These are phyloP conservation scores for Epichloe aotearoae DNA, from an alignment of 2,329 filamentous ascomycete genomes.

Conservation along the genomic window DNA sequence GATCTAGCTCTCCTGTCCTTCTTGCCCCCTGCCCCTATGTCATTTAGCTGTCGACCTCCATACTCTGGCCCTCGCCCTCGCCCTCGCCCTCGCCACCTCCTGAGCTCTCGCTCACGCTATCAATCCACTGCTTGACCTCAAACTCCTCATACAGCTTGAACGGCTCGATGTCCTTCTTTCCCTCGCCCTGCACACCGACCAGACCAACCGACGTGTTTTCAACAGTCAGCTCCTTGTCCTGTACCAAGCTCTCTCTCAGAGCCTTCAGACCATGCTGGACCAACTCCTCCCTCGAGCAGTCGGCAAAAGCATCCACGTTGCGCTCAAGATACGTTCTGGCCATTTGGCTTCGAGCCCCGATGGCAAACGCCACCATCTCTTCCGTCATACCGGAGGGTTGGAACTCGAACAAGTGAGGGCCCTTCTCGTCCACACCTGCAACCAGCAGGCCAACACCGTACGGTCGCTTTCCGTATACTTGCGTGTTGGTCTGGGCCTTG, in stretches of 20 bases:
- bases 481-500: slow-evolving; percentile 94
- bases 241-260: slow-evolving; percentile 86
- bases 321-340: slow-evolving; percentile 92
- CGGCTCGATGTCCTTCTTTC: slow-evolving; percentile 51
- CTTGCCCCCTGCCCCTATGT: background rate
- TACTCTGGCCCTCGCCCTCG: slow-evolving; percentile 12
- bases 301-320: slow-evolving; percentile 72
- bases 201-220: slow-evolving; percentile 93
- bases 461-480: slow-evolving; percentile 90
- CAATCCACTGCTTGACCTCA: slow-evolving; percentile 75
- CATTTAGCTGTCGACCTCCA: slow-evolving; percentile 24
- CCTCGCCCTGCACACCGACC: slow-evolving; percentile 45
- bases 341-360: slow-evolving; percentile 94
- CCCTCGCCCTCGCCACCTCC: slow-evolving; percentile 25
- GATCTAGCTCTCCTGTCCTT: slow-evolving; percentile 14
- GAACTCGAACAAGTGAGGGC: slow-evolving; percentile 96
- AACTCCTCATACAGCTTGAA: slow-evolving; percentile 89
- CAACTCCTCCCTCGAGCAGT: slow-evolving; percentile 67
- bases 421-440: slow-evolving; percentile 84
- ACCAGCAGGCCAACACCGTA: slow-evolving; percentile 92
- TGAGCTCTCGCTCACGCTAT: slow-evolving; percentile 49
- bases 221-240: slow-evolving; percentile 94
- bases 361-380: slow-evolving; percentile 93
- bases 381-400: slow-evolving; percentile 92
- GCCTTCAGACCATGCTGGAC: slow-evolving; percentile 82